These are phyloP conservation scores for Entophlyctis luteolus DNA, from an alignment of 192 early-diverging fungal species.

Conservation along the genomic window DNA sequence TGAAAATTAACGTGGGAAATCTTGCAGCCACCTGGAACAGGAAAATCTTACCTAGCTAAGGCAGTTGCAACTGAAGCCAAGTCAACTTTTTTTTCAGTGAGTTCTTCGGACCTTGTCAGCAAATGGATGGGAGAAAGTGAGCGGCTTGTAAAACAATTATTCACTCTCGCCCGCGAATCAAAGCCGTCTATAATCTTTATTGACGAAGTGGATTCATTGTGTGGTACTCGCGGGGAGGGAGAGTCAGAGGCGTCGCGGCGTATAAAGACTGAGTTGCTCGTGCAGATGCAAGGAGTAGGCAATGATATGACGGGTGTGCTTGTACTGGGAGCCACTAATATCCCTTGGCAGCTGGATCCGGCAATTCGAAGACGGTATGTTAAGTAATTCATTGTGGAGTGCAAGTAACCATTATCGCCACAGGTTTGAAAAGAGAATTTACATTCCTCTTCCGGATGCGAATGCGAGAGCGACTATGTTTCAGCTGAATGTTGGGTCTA, in stretches of 20 bases:
- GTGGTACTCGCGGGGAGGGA: slow-evolving; percentile 93
- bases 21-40: slow-evolving; percentile 84
- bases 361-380: slow-evolving; percentile 82
- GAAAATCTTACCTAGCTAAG: slow-evolving; percentile 95
- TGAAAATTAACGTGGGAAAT: background rate
- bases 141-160: slow-evolving; percentile 89
- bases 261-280: slow-evolving; percentile 97
- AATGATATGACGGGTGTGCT: slow-evolving; percentile 93
- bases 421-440: slow-evolving; percentile 96
- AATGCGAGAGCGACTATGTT: slow-evolving; percentile 88
- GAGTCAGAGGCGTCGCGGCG: slow-evolving; percentile 89
- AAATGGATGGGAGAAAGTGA: slow-evolving; percentile 99
- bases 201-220: slow-evolving; percentile 97
- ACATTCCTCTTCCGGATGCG: slow-evolving; percentile 91
- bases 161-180: slow-evolving; percentile 86
- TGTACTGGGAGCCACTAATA: slow-evolving; percentile 94
- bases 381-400: background rate
- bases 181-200: slow-evolving; percentile 97
- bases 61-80: slow-evolving; percentile 97
- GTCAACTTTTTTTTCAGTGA: slow-evolving; percentile 94
- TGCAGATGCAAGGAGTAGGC: slow-evolving; percentile 99
- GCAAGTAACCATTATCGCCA: background rate
- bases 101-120: slow-evolving; percentile 95
- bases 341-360: slow-evolving; percentile 91
- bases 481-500: slow-evolving; percentile 86